Evolutionary conservation across 1,139 yeast genomes (phyloP).

Genomic region (Kluyveromyces marxianus): DNA sequence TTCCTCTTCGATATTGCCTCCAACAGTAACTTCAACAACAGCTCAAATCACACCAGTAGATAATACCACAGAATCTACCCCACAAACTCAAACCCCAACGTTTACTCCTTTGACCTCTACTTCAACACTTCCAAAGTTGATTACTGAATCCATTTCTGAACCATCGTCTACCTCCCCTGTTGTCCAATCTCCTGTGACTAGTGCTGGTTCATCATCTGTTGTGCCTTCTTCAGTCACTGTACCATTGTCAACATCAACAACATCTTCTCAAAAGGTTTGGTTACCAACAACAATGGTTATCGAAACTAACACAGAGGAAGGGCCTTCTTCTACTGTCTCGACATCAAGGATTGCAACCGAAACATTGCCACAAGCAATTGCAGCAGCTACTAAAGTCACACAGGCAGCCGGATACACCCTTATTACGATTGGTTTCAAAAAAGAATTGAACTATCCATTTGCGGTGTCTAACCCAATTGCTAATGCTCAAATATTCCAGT

Average conservation of each 20-base stretch:
- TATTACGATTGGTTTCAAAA: constrained; percentile 64
- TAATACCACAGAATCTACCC: not conserved
- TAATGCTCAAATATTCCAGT: constrained; percentile 70
- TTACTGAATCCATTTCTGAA: not conserved
- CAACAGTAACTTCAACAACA: not conserved
- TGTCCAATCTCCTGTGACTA: constrained; percentile 7
- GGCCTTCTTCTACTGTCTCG: constrained; percentile 28
- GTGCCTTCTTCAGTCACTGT: constrained; percentile 6
- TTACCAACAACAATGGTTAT: constrained; percentile 29
- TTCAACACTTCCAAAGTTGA: not conserved
- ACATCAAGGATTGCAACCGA: constrained; percentile 38
- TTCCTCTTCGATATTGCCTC: constrained; percentile 1
- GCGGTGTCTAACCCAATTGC: constrained; percentile 59
- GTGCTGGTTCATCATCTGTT: constrained; percentile 4
- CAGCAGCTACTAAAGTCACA: constrained; percentile 32
- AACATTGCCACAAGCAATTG: constrained; percentile 63
- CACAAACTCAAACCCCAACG: not conserved
- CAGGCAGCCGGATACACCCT: constrained; percentile 39
- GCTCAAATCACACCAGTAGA: not conserved
- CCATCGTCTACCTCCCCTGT: not conserved
- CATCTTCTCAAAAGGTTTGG: constrained; percentile 24
- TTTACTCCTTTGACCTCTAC: not conserved
- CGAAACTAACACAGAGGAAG: constrained; percentile 26
- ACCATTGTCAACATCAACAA: constrained; percentile 9
- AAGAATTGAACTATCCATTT: constrained; percentile 62